Conservation (phyloP, 2,329 filamentous ascomycete species). For the Hortaea werneckii region DNA sequence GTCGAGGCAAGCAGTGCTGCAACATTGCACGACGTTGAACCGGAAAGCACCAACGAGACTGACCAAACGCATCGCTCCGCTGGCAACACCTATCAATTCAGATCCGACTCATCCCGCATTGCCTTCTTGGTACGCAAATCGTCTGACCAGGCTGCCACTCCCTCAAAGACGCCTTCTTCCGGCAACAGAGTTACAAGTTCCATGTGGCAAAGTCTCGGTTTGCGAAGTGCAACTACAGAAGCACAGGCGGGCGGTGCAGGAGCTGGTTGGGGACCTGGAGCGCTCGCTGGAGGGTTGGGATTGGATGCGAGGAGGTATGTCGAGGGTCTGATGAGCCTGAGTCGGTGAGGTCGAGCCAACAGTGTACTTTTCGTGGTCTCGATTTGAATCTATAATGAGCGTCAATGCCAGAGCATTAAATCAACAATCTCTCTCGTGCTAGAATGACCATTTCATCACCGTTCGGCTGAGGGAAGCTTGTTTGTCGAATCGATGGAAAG, state of each 20-base stretch:
- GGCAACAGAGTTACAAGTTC: conserved; percentile 17
- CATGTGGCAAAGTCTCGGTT: conserved; percentile 19
- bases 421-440: too few relatives aligned
- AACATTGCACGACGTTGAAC: not conserved
- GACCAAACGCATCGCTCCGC: too few relatives aligned
- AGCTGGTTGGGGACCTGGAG: conserved; percentile 30
- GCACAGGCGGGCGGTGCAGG: conserved; percentile 12
- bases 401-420: too few relatives aligned
- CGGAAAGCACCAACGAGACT: not conserved
- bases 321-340: conserved; percentile 59
- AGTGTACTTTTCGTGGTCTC: too few relatives aligned
- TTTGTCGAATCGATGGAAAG: too few relatives aligned
- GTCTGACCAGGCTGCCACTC: conserved; percentile 7
- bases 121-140: conserved; percentile 34
- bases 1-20: not conserved
- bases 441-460: too few relatives aligned
- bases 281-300: conserved; percentile 62
- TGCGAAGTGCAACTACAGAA: conserved; percentile 12
- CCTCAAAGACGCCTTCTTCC: conserved; percentile 2
- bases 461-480: too few relatives aligned
- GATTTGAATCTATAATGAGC: too few relatives aligned
- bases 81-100: too few relatives aligned
- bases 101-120: conserved; percentile 17
- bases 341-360: conserved; percentile 13
- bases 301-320: conserved; percentile 68